Evolutionary conservation across 257 asterid species (phyloP).

Genomic region (Primulina eburnea): DNA sequence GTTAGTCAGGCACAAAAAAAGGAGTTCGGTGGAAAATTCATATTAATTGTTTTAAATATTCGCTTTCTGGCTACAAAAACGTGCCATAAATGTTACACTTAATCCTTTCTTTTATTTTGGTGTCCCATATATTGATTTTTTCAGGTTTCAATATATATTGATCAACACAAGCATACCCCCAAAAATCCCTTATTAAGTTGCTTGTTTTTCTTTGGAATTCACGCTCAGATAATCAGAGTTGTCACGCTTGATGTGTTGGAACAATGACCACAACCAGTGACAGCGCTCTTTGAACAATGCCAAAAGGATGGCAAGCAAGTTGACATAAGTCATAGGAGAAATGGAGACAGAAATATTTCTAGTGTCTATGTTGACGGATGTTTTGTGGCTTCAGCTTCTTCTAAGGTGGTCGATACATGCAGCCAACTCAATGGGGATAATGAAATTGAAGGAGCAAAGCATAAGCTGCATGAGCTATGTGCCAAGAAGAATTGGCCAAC

Average conservation of each 20-base stretch:
- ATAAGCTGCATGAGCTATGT: slow-evolving; percentile 63
- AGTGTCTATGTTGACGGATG: slow-evolving; percentile 59
- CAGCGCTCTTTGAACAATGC: slow-evolving; percentile 59
- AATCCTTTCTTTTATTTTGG: background rate
- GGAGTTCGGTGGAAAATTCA: background rate
- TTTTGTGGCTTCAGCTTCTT: slow-evolving; percentile 51
- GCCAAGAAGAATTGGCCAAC: slow-evolving; percentile 69
- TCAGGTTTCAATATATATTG: background rate
- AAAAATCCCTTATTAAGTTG: slow-evolving; percentile 1
- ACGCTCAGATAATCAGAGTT: slow-evolving; percentile 48
- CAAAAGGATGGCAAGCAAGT: slow-evolving; percentile 65
- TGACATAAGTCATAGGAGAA: slow-evolving; percentile 39
- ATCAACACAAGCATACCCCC: background rate
- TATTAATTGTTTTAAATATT: background rate
- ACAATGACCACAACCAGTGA: slow-evolving; percentile 81
- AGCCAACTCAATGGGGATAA: slow-evolving; percentile 33
- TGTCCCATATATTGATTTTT: background rate
- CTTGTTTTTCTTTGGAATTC: slow-evolving; percentile 10
- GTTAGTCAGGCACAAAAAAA: background rate
- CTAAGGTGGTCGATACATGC: slow-evolving; percentile 19
- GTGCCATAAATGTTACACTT: background rate
- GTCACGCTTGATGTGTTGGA: slow-evolving; percentile 49
- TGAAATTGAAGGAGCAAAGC: slow-evolving; percentile 62
- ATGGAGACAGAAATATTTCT: slow-evolving; percentile 47
- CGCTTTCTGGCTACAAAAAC: background rate